phyloP scores from a whole-genome alignment of 2,329 filamentous ascomycete species.

The Xylaria sp. region DNA sequence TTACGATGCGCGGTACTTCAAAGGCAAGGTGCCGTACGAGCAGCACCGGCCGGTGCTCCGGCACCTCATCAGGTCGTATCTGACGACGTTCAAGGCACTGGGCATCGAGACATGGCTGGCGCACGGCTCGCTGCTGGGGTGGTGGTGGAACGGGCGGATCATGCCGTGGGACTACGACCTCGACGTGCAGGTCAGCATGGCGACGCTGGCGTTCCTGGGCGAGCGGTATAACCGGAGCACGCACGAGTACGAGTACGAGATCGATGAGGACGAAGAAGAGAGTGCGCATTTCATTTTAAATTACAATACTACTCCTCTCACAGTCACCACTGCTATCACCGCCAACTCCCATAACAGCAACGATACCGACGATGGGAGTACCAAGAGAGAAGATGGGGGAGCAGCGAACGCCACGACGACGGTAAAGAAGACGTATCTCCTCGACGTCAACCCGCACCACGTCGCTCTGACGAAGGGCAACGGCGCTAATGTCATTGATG shows the following conservation, averaged over 20 bases:
- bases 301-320: slow-evolving; percentile 41
- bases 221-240: slow-evolving; percentile 75
- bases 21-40: slow-evolving; percentile 70
- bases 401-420: background rate
- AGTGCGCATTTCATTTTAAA: slow-evolving; percentile 33
- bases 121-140: slow-evolving; percentile 84
- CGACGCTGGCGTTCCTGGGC: slow-evolving; percentile 74
- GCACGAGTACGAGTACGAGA: slow-evolving; percentile 64
- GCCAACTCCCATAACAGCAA: background rate
- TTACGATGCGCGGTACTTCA: slow-evolving; percentile 80
- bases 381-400: slow-evolving; percentile 40
- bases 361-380: slow-evolving; percentile 34
- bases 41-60: slow-evolving; percentile 73
- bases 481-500: slow-evolving; percentile 84
- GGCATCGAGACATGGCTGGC: slow-evolving; percentile 86
- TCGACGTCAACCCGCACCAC: slow-evolving; percentile 81
- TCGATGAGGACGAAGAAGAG: slow-evolving; percentile 17
- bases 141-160: slow-evolving; percentile 87
- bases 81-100: slow-evolving; percentile 71
- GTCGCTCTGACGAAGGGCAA: slow-evolving; percentile 70
- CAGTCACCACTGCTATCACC: background rate
- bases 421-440: slow-evolving; percentile 66
- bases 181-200: slow-evolving; percentile 79
- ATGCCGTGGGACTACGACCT: slow-evolving; percentile 89
- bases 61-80: slow-evolving; percentile 79